Base-by-base conservation (phyloP, 192 early-diverging fungal genomes). In the Rhizoclosmatium sp. region DNA sequence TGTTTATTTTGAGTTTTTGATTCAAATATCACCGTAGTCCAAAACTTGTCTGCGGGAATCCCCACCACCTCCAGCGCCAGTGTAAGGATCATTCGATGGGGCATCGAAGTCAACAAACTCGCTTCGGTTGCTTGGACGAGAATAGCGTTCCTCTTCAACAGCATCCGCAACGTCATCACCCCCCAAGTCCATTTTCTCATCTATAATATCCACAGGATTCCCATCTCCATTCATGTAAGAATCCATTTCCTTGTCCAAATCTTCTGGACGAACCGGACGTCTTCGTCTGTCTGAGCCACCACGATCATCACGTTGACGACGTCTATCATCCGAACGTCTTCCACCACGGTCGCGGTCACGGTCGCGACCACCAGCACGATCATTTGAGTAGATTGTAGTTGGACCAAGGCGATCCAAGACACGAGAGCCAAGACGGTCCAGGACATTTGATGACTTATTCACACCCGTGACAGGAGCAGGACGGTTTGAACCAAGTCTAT, bases 81-180 rank as follows among this genome's bases (percentile, higher is more conserved):
- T 76, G 58, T 76, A 76, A 14, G 75, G 75, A 56, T 76, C 75
- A 10, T 12, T 44, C 1, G 62, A 66, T 19, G 75, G 75, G 12
- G 75, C 40, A 54, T 76, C 75, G 66, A 54, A 76, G 45, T 76
- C 75, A 19, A 76, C 60, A 54, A 76, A 76, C 60, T 76, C 62
- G 23, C 42, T 39, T 67, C 65, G 21, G 3, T 12, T 4, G 16
- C 41, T 41, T 40, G 46, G 41, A 16, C 59, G 9, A 2, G 59
- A 7, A 40, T 19, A 31, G 14, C 39, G 60, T 7, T 40, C 39
- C 60, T 62, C 60, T 56, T 56, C 54, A 40, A 39, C 70, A 59
- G 7, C n/a, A 45, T 46, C 59, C 4, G 16, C 59, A 54, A 5
- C 19, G 31, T 65, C 48, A 44, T n/a, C 46, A n/a, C 66, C 65